These are phyloP conservation scores for Starmerella tilneyi DNA, from an alignment of 805 yeast species.

Conservation along the genomic window DNA sequence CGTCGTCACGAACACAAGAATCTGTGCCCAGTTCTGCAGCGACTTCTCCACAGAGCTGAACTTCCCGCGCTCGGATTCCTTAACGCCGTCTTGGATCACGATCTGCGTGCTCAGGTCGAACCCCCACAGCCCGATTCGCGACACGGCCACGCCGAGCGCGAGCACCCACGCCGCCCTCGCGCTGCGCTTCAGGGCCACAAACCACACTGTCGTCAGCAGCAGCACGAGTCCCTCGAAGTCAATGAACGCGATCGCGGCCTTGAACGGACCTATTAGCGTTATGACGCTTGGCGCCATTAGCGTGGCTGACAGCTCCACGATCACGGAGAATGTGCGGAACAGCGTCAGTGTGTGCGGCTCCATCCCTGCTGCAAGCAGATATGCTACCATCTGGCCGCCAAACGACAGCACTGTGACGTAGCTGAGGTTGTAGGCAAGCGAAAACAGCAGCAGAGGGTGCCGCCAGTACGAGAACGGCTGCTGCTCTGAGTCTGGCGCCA, in stretches of 20 bases:
- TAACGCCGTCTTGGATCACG: conserved; percentile 32
- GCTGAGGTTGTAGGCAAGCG: conserved; percentile 28
- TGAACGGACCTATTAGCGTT: conserved; percentile 25
- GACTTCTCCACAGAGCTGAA: conserved; percentile 28
- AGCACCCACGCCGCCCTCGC: conserved; percentile 17
- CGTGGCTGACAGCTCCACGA: conserved; percentile 32
- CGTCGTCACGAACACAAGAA: conserved; percentile 15
- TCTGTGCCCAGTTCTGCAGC: conserved; percentile 18
- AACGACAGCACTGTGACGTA: conserved; percentile 36
- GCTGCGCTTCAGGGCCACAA: neutral
- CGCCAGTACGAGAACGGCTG: conserved; percentile 23
- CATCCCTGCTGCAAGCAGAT: conserved; percentile 30
- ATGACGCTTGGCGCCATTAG: conserved; percentile 30
- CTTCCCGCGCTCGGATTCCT: conserved; percentile 29
- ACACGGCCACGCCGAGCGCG: conserved; percentile 28
- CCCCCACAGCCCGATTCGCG: conserved; percentile 37
- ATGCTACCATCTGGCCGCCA: conserved; percentile 34
- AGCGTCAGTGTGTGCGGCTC: conserved; percentile 30
- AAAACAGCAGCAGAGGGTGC: conserved; percentile 29
- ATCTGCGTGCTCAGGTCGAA: conserved; percentile 34
- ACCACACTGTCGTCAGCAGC: conserved; percentile 23
- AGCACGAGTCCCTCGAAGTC: conserved; percentile 30
- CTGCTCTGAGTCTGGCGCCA: neutral
- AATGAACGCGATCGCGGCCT: conserved; percentile 30
- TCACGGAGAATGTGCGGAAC: conserved; percentile 30